A percentile compares a stretch with the other conserved stretches of the same genome.
phyloP scores from a whole-genome alignment of 805 yeast genomes.

The Lipomyces kockii region DNA sequence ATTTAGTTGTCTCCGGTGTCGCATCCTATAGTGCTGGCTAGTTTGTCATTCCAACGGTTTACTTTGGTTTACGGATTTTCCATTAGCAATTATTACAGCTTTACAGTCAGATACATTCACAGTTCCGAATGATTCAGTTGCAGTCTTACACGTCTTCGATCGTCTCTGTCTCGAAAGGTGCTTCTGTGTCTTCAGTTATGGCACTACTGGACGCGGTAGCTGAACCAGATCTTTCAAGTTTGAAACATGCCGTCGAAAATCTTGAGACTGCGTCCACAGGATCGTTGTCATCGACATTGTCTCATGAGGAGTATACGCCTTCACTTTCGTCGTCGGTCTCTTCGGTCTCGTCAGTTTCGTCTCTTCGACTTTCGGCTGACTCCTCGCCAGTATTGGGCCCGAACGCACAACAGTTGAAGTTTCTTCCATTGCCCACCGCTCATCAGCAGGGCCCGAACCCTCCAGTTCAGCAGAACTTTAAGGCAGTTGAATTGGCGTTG shows the following conservation, averaged over 20 bases:
- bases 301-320: conserved; percentile 28
- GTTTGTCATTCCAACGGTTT: conserved; percentile 1
- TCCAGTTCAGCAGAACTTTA: neutral
- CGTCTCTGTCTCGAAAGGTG: neutral
- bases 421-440: conserved; percentile 11
- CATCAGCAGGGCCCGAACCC: neutral
- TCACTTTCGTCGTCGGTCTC: conserved; percentile 26
- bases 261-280: conserved; percentile 1
- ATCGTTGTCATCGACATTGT: conserved; percentile 22
- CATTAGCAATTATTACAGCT: neutral
- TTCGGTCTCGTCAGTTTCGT: conserved; percentile 13
- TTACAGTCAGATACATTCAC: neutral
- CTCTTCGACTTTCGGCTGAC: conserved; percentile 17
- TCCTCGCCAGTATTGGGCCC: conserved; percentile 17
- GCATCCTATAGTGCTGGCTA: neutral
- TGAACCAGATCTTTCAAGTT: conserved; percentile 1
- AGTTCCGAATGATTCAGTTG: conserved; percentile 2
- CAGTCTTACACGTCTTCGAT: neutral
- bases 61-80: conserved; percentile 4
- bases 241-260: neutral
- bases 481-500: neutral
- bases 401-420: conserved; percentile 3
- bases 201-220: neutral
- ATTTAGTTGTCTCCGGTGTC: conserved; percentile 6
- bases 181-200: neutral